Evolutionary conservation across 805 yeast genomes (phyloP), one percentile per base, ranked within the genome.

Genomic region (Kodamaea sagamina): DNA sequence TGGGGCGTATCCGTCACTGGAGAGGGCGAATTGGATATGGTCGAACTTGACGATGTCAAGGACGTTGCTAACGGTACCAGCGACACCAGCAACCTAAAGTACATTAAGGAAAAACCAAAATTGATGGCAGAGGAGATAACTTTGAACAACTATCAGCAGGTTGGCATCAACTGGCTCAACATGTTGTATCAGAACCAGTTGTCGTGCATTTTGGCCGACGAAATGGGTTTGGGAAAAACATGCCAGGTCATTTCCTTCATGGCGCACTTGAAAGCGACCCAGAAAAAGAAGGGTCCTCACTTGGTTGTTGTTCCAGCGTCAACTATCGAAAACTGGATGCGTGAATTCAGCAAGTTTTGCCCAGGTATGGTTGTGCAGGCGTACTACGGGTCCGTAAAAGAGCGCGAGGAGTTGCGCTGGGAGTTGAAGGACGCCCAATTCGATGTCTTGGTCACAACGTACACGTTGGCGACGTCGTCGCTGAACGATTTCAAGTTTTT

Each of bases 211-310:
- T 71, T 93, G 38, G 99, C 99, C 0, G 99, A 93, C 67, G 99
- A 93, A 62, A 93, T 93, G 99, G 99, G 96, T 4, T 72, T 93
- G 38, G 99, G 99, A 47, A 93, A 93, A 61, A 93, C 99, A 0
- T 86, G 96, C 61, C 98, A 93, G 66, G 96, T 93, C 24, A 92
- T 93, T 65, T 77, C 97, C 6, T 93, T 93, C 59, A 68, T 93
- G 58, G 89, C 98, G 1, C 82, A 85, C 57, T 73, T 93, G 55
- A 88, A 88, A 58, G 84, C 86, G 52, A 59, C 62, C n/a, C 75
- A 72, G n/a, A 59, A 62, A 1, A 51, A 49, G 16, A 58, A 55
- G 19, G 95, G 95, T 0, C 97, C 97, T 1, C 98, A 93, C 71
- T 69, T 93, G 46, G 86, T 93, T 25, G 93, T 93, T 25, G 98